phyloP scores from a whole-genome alignment of 2,329 filamentous ascomycete species.

The Penicillium sp. region DNA sequence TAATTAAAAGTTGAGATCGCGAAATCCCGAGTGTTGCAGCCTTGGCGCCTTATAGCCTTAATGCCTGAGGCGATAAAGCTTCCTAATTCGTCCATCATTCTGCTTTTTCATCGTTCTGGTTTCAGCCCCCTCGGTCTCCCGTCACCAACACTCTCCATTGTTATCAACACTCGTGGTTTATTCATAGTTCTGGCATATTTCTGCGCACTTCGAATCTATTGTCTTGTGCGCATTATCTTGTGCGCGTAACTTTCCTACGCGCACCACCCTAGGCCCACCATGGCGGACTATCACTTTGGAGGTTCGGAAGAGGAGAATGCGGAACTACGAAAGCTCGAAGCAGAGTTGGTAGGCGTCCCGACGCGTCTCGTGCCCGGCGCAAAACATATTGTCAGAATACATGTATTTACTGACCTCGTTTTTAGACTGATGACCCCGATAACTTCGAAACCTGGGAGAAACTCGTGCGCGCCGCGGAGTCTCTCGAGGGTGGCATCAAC shows the following conservation, averaged over 20 bases:
- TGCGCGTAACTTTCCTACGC: background rate
- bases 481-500: slow-evolving; percentile 88
- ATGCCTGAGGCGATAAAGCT: slow-evolving; percentile 4
- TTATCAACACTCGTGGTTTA: slow-evolving; percentile 10
- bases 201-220: background rate
- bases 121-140: slow-evolving; percentile 14
- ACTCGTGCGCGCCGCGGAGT: slow-evolving; percentile 77
- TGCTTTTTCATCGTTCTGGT: slow-evolving; percentile 9
- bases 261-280: slow-evolving; percentile 5
- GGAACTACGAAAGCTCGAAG: slow-evolving; percentile 76
- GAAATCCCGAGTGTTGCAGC: background rate
- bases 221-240: no score
- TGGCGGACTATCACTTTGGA: slow-evolving; percentile 69
- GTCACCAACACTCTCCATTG: slow-evolving; percentile 11
- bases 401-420: slow-evolving; percentile 8
- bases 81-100: slow-evolving; percentile 10
- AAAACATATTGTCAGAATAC: background rate
- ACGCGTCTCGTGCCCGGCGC: slow-evolving; percentile 28
- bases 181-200: slow-evolving; percentile 3
- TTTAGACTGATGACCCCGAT: slow-evolving; percentile 70
- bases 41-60: background rate
- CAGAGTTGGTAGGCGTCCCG: slow-evolving; percentile 64
- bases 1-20: slow-evolving; percentile 10
- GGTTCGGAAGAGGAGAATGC: slow-evolving; percentile 77
- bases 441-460: slow-evolving; percentile 96